Percentiles rank a stretch among this genome's conserved stretches.
Evolutionary conservation across 345 rosid species (phyloP).

Genomic region (Bruguiera sexangula): DNA sequence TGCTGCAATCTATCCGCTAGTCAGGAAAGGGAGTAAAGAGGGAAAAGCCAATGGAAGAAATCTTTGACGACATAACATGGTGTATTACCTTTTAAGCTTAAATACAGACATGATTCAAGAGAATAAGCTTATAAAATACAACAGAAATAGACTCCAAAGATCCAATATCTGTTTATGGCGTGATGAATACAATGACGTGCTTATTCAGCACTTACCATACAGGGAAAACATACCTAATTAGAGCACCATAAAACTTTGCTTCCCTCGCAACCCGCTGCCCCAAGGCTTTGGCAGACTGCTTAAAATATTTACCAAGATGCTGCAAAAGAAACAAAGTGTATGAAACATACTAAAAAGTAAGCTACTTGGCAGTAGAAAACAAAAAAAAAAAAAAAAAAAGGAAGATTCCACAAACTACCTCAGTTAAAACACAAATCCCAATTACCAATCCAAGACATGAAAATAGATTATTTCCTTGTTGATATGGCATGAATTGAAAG

Average conservation of each 20-base stretch:
- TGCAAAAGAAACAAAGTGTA: conserved; percentile 26
- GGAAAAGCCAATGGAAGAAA: neutral
- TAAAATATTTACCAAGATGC: conserved; percentile 88
- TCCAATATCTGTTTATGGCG: neutral
- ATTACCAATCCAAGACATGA: neutral
- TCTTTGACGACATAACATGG: neutral
- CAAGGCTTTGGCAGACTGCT: conserved; percentile 84
- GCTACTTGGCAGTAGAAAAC: neutral
- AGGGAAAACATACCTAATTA: conserved; percentile 58
- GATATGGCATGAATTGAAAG: neutral
- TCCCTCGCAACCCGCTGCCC: conserved; percentile 77
- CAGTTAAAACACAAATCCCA: neutral
- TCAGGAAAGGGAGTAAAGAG: conserved; percentile 13
- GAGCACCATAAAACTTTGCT: conserved; percentile 95
- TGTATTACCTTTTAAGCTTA: neutral
- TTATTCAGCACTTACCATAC: neutral
- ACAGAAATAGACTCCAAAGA: neutral
- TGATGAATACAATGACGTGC: neutral
- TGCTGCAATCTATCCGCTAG: conserved; percentile 81
- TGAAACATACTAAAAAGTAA: neutral
- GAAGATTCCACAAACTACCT: neutral
- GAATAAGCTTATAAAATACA: neutral
- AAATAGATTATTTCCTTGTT: neutral
- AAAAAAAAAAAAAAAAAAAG: neutral
- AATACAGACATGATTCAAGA: neutral